Conservation (phyloP, 129 eudicot genomes). For the Apium graveolens region DNA sequence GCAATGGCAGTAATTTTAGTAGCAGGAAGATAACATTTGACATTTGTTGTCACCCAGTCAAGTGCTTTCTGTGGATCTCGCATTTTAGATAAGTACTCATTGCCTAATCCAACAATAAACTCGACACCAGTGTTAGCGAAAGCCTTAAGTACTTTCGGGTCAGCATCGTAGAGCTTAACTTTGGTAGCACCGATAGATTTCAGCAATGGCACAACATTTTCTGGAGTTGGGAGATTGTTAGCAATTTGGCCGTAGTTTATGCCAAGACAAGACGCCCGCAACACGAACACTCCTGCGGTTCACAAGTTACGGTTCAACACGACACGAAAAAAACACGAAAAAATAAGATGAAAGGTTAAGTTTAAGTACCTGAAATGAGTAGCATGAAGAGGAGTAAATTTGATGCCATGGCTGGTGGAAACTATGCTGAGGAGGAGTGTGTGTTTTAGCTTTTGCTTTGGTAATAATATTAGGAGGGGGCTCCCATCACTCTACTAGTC, state of each 20-base stretch:
- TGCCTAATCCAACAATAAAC: constrained; percentile 60
- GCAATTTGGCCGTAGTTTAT: constrained; percentile 91
- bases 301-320: not conserved
- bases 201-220: constrained; percentile 60
- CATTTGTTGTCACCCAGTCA: constrained; percentile 68
- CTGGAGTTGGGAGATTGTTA: constrained; percentile 76
- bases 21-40: constrained; percentile 53
- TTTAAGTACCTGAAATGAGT: not conserved
- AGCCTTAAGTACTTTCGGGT: constrained; percentile 67
- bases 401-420: not conserved
- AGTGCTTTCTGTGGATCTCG: constrained; percentile 56
- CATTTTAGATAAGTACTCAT: constrained; percentile 58
- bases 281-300: not conserved
- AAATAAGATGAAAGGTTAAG: not conserved
- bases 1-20: constrained; percentile 72
- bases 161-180: constrained; percentile 91
- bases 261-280: constrained; percentile 45
- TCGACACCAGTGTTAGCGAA: constrained; percentile 83
- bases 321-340: not conserved
- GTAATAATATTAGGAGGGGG: not conserved
- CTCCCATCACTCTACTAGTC: not conserved
- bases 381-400: not conserved
- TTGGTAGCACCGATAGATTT: constrained; percentile 61
- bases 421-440: not conserved
- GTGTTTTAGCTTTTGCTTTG: not conserved